Percentiles rank a stretch among this genome's conserved stretches.
These are phyloP conservation scores for Craspedostauros australis DNA, from an alignment of 108 stramenopile genomes.

Conservation along the genomic window DNA sequence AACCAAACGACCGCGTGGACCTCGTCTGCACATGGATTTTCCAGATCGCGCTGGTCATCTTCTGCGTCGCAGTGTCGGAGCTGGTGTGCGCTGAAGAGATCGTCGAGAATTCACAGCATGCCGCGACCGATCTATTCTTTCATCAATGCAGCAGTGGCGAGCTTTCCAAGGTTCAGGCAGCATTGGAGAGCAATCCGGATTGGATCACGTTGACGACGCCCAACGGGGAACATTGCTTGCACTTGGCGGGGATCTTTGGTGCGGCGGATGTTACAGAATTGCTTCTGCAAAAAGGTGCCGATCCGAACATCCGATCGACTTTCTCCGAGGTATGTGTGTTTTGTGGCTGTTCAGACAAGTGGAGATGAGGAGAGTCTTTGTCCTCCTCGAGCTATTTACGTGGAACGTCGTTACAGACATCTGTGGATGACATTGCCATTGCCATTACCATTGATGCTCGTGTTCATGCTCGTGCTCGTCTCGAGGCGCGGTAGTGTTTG, in stretches of 20 bases:
- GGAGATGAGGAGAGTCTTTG: too few species aligned
- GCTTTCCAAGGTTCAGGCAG: not conserved
- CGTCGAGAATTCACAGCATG: not conserved
- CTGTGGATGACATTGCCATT: too few species aligned
- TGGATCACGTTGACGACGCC: slow-evolving; percentile 35
- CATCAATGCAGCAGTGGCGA: slow-evolving; percentile 21
- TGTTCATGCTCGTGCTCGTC: too few species aligned
- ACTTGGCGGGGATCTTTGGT: slow-evolving; percentile 61
- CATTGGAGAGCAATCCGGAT: slow-evolving; percentile 16
- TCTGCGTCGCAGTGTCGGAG: slow-evolving; percentile 21
- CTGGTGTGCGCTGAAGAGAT: slow-evolving; percentile 1
- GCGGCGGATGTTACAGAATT: slow-evolving; percentile 38
- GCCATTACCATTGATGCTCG: too few species aligned
- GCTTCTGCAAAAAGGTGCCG: slow-evolving; percentile 51
- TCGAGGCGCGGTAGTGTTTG: too few species aligned
- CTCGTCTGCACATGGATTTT: slow-evolving; percentile 14
- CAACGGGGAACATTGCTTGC: slow-evolving; percentile 76
- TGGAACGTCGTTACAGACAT: too few species aligned
- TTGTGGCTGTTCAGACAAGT: too few species aligned
- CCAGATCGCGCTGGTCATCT: slow-evolving; percentile 12
- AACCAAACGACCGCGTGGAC: slow-evolving; percentile 24
- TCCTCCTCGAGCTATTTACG: too few species aligned
- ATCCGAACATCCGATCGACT: slow-evolving; percentile 73
- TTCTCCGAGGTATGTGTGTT: too few species aligned
- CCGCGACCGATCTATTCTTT: slow-evolving; percentile 13